These are phyloP conservation scores for Pugionium dolabratum DNA, from an alignment of 345 rosid genomes.

Conservation along the genomic window DNA sequence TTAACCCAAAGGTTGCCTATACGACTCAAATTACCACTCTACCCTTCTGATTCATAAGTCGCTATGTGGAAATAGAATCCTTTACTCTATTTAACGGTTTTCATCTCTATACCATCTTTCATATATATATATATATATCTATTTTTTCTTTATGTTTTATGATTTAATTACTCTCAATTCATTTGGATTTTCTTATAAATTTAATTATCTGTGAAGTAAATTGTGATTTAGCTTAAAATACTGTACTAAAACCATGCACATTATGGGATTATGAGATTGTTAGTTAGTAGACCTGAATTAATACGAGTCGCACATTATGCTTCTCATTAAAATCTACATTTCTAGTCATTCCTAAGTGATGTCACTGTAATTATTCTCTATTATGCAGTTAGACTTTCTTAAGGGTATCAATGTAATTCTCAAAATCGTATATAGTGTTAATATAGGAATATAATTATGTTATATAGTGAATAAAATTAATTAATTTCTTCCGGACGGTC, in stretches of 20 bases:
- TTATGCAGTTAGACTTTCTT: background rate
- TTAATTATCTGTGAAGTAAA: too few relatives aligned
- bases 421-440: constrained; percentile 1
- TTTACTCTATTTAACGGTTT: background rate
- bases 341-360: constrained; percentile 17
- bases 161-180: too few relatives aligned
- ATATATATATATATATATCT: too few relatives aligned
- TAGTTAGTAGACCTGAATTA: too few relatives aligned
- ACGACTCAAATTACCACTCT: constrained; percentile 6
- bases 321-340: constrained; percentile 8
- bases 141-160: too few relatives aligned
- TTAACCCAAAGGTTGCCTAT: constrained; percentile 34
- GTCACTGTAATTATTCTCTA: background rate
- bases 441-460: constrained; percentile 10
- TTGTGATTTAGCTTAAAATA: too few relatives aligned
- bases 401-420: constrained; percentile 17
- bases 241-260: too few relatives aligned
- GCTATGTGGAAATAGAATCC: background rate
- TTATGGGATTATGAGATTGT: too few relatives aligned
- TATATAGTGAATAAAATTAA: constrained; percentile 15
- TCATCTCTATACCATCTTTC: too few relatives aligned
- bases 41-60: constrained; percentile 6
- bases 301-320: background rate
- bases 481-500: constrained; percentile 11
- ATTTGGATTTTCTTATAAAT: too few relatives aligned